These are phyloP conservation scores for Aspergillus sp. DNA, from an alignment of 2,329 filamentous ascomycete genomes.

Conservation along the genomic window DNA sequence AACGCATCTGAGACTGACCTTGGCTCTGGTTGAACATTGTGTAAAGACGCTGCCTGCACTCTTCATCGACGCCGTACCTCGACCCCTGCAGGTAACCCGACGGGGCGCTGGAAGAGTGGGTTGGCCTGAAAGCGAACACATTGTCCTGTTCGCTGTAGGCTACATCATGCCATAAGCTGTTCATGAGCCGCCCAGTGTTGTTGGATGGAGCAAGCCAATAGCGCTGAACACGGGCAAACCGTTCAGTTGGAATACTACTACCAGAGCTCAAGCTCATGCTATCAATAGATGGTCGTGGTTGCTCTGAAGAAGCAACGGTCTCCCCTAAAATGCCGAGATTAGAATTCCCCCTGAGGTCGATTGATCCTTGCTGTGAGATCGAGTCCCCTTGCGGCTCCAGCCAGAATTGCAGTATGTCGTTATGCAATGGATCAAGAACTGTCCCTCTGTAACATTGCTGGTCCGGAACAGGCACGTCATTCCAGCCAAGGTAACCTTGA, in stretches of 20 bases:
- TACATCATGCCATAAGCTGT: conserved; percentile 45
- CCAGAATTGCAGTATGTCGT: conserved; percentile 40
- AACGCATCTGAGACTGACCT: conserved; percentile 22
- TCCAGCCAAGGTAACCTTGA: conserved; percentile 36
- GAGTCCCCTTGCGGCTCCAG: conserved; percentile 37
- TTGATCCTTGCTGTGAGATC: conserved; percentile 30
- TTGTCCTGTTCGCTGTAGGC: conserved; percentile 41
- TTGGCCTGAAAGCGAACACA: conserved; percentile 36
- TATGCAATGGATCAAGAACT: conserved; percentile 30
- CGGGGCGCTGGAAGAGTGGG: conserved; percentile 23
- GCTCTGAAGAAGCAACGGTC: conserved; percentile 24
- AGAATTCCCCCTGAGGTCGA: conserved; percentile 31
- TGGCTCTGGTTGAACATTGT: conserved; percentile 35
- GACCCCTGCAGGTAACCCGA: conserved; percentile 32
- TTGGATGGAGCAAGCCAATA: conserved; percentile 45
- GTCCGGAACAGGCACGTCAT: conserved; percentile 26
- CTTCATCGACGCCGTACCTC: conserved; percentile 43
- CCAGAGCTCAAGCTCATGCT: conserved; percentile 24
- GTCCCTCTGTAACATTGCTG: conserved; percentile 24
- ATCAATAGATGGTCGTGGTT: conserved; percentile 23
- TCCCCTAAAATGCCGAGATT: conserved; percentile 27
- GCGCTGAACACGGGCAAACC: conserved; percentile 45
- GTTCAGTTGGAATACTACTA: conserved; percentile 41
- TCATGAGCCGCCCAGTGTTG: conserved; percentile 43
- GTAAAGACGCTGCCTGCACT: conserved; percentile 44